phyloP scores from a whole-genome alignment of 768 basidiomycete genomes.

The Cystofilobasidium ferigula region DNA sequence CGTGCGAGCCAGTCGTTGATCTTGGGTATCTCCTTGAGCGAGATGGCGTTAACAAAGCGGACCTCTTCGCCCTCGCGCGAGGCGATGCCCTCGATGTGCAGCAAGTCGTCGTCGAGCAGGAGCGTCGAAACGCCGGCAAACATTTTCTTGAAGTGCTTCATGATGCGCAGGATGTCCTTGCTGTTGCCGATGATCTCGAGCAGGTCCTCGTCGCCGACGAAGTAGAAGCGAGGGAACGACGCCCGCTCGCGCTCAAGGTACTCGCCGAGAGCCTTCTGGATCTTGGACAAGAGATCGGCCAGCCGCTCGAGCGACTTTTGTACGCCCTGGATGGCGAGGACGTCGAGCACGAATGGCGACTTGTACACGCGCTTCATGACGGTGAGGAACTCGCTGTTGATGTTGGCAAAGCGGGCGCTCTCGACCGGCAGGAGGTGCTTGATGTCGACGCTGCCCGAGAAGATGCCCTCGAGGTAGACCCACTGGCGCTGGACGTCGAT shows the following conservation, averaged over 20 bases:
- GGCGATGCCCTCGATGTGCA: slow-evolving; percentile 82
- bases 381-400: slow-evolving; percentile 92
- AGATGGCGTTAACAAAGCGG: slow-evolving; percentile 64
- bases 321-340: slow-evolving; percentile 88
- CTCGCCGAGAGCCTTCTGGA: slow-evolving; percentile 97
- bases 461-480: slow-evolving; percentile 99
- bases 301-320: slow-evolving; percentile 96
- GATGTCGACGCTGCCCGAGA: slow-evolving; percentile 98
- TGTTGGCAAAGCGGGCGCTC: slow-evolving; percentile 93
- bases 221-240: slow-evolving; percentile 98
- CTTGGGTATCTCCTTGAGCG: slow-evolving; percentile 85
- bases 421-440: slow-evolving; percentile 97
- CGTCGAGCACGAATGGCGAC: slow-evolving; percentile 91
- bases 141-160: slow-evolving; percentile 99
- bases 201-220: slow-evolving; percentile 96
- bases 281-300: slow-evolving; percentile 90
- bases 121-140: slow-evolving; percentile 94
- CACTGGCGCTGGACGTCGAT: slow-evolving; percentile 99
- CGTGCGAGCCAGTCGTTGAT: slow-evolving; percentile 97
- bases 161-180: slow-evolving; percentile 92
- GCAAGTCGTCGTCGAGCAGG: slow-evolving; percentile 71
- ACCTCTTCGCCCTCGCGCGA: slow-evolving; percentile 95
- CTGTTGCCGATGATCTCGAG: slow-evolving; percentile 99
- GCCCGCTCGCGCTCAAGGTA: slow-evolving; percentile 95
- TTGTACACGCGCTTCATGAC: slow-evolving; percentile 99